A percentile compares a stretch with the other conserved stretches of the same genome.
phyloP scores from a whole-genome alignment of 768 basidiomycete species.

The Dacryopinax spathularia region DNA sequence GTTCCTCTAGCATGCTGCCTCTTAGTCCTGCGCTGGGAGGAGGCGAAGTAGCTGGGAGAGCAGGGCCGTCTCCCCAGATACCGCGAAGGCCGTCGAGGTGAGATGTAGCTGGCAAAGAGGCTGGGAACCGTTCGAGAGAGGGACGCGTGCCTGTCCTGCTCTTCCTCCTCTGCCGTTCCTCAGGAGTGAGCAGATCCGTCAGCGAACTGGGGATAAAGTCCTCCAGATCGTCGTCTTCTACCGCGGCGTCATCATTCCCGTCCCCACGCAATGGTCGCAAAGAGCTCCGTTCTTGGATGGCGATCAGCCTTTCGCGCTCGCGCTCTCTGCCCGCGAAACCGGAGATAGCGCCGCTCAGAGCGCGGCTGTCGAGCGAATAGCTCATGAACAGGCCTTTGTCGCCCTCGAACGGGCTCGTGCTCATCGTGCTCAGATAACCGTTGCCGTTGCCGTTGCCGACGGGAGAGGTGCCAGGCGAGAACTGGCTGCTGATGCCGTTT shows the following conservation, averaged over 20 bases:
- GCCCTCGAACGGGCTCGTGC: conserved; percentile 10
- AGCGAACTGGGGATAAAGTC: conserved; percentile 82
- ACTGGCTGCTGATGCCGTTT: conserved; percentile 30
- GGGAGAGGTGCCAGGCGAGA: conserved; percentile 51
- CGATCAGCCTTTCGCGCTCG: conserved; percentile 3
- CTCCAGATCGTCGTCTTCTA: conserved; percentile 57
- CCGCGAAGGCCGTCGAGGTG: not conserved
- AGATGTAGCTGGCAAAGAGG: conserved; percentile 3
- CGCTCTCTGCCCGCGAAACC: conserved; percentile 28
- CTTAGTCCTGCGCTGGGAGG: not conserved
- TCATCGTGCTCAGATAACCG: conserved; percentile 5
- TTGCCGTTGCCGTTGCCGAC: not conserved
- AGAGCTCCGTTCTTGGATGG: conserved; percentile 5
- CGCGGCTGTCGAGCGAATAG: conserved; percentile 11
- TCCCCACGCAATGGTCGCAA: not conserved
- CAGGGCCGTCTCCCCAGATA: not conserved
- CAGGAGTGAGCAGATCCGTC: conserved; percentile 77
- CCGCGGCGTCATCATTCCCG: conserved; percentile 17
- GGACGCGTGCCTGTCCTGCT: conserved; percentile 38
- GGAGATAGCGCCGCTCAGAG: not conserved
- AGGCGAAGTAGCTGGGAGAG: not conserved
- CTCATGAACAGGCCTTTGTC: conserved; percentile 10
- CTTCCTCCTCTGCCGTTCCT: conserved; percentile 70
- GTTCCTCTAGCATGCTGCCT: not conserved
- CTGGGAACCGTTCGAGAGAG: not conserved